phyloP scores from a whole-genome alignment of 2,329 filamentous ascomycete species.

The Samsoniella hepiali region DNA sequence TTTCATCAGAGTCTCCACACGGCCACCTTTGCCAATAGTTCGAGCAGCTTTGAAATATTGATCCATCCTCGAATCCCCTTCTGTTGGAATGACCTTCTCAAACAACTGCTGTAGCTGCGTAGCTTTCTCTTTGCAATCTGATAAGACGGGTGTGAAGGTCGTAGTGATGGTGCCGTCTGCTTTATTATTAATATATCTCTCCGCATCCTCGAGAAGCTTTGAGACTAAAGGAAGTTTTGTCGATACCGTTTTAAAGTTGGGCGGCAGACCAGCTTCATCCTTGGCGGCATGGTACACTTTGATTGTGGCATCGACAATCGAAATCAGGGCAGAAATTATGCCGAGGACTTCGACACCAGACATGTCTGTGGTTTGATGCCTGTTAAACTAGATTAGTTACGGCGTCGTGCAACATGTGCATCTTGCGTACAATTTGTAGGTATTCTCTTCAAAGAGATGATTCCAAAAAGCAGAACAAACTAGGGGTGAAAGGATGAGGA shows the following conservation, averaged over 20 bases:
- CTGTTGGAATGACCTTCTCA: conserved; percentile 21
- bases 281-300: conserved; percentile 26
- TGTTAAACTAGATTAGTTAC: no score
- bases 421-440: no score
- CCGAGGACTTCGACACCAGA: conserved; percentile 25
- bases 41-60: conserved; percentile 24
- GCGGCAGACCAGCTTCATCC: conserved; percentile 25
- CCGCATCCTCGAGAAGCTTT: conserved; percentile 22
- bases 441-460: no score
- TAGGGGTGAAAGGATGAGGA: no score
- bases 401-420: no score
- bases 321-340: conserved; percentile 28
- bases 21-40: conserved; percentile 25
- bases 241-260: conserved; percentile 27
- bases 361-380: conserved; percentile 7
- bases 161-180: conserved; percentile 1
- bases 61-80: conserved; percentile 20
- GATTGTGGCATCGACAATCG: conserved; percentile 27
- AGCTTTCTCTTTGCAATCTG: conserved; percentile 25
- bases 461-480: no score
- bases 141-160: conserved; percentile 21
- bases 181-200: conserved; percentile 2
- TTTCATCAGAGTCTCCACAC: conserved; percentile 28
- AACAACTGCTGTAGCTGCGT: conserved; percentile 23
- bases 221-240: conserved; percentile 26